Conservation (phyloP, 441 rosid species). For the Sinapis alba region DNA sequence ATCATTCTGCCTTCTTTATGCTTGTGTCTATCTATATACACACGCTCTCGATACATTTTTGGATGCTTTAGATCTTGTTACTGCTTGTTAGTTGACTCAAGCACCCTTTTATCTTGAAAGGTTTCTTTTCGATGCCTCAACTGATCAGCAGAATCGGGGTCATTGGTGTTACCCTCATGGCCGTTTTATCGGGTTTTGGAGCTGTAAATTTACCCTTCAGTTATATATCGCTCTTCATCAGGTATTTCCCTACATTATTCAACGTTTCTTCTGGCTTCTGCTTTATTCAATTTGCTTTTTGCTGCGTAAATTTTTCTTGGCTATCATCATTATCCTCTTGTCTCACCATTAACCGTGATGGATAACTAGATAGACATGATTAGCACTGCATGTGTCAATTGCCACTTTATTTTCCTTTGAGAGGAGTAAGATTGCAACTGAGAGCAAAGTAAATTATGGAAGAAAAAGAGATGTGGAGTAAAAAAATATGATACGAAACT, state of each 20-base stretch:
- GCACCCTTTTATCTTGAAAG: slow-evolving; percentile 46
- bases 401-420: neutral
- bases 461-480: slow-evolving; percentile 7
- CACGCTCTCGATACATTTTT: neutral
- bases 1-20: slow-evolving; percentile 9
- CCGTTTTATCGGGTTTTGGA: slow-evolving; percentile 97
- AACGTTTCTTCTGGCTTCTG: slow-evolving; percentile 12
- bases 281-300: slow-evolving; percentile 4
- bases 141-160: slow-evolving; percentile 98
- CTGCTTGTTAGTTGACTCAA: slow-evolving; percentile 14
- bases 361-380: slow-evolving; percentile 3
- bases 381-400: neutral
- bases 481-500: neutral
- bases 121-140: slow-evolving; percentile 96
- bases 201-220: slow-evolving; percentile 99
- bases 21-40: slow-evolving; percentile 9
- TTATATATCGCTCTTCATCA: slow-evolving; percentile 94
- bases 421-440: neutral
- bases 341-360: neutral
- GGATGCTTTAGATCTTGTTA: slow-evolving; percentile 19
- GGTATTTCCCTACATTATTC: slow-evolving; percentile 45
- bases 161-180: slow-evolving; percentile 98
- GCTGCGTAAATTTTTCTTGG: neutral
- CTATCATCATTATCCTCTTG: neutral
- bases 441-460: slow-evolving; percentile 3